Evolutionary conservation across 108 stramenopile genomes (phyloP), one percentile per base, ranked within the genome.

Genomic region (Nitzschia inconspicua): DNA sequence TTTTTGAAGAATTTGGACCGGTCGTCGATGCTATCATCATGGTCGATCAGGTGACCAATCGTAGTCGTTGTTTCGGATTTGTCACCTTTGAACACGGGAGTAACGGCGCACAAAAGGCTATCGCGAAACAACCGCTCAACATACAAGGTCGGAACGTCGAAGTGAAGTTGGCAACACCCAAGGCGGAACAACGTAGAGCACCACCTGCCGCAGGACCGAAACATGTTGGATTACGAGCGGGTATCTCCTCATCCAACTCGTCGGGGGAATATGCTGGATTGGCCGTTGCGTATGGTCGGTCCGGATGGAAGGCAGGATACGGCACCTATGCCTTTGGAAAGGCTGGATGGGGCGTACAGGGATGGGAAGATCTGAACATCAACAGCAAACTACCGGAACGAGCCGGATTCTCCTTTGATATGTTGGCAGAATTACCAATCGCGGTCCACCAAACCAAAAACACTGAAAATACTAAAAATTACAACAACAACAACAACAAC

Each of bases 11-110:
- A 60, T 93, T 85, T 61, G 92, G 91, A 10, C 62, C 83, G 10
- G 86, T 96, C 25, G 77, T 71, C 7, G 90, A 91, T 71, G 76
- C 91, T 23, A 83, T 92, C 40, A 85, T 92, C 14, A 92, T 92
- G 91, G 72, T 92, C 53, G 91, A 92, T 52, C 85, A 82, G 60
- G 73, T 68, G 19, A 69, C 75, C 2, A 84, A 81, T 35, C 80
- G 89, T 13, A 83, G 85, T 11, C 67, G 91, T 48, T 91, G 94
- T 29, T 95, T 94, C 68, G 96, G 89, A 13, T 97, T 97, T 75
- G 87, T 97, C 11, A 94, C 89, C 8, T 90, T 89, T 66, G 85
- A 86, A 65, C 74, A 84, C 63, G 91, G 85, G 29, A 77, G 78
- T 22, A 72, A 80, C 59, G 86, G 88, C 19, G 89, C 89, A 7